Evolutionary conservation across 106 monocot species (phyloP), one percentile per base, ranked within the genome.

Genomic region (Allium sativum): DNA sequence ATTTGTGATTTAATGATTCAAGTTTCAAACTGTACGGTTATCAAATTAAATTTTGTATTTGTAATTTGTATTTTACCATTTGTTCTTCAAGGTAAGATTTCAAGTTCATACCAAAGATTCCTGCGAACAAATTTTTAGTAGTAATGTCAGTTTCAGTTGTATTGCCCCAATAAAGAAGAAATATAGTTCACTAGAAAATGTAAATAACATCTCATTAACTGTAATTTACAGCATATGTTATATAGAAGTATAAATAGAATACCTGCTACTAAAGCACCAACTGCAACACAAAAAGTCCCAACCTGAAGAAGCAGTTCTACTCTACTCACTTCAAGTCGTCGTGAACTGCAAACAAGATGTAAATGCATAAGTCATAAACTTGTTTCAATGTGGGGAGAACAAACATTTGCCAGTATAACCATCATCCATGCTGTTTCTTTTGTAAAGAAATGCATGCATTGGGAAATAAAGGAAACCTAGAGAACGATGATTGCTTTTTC

Each of bases 41-140:
- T 5, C 31, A 31, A 31, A 31, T 31, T 31, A 31, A 31, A 31
- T 31, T 31, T 31, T 31, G 31, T 31, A 3, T 31, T 31, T 3
- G 31, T 31, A 31, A 31, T 31, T 31, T 12, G 12, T 17, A 10
- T 21, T 44, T 53, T 87, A 93, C 92, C 84, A 72, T 68, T 48
- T 87, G 81, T 57, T 84, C 84, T 75, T 90, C 95, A 15, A 96
- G 90, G 79, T 84, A 90, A 48, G 95, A 96, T 67, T 73, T 84
- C 71, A 96, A 66, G 62, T 96, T 96, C 95, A 96, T 96, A 21
- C 95, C 95, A 61, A 96, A 96, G 53, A 96, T 96, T 21, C 95
- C 95, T 93, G 77, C 70, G 66, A 31, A 31, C 31, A 31, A 31
- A 31, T 31, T 31, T 2, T 31, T 3, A 31, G 31, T 31, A 31